Percentiles rank a stretch among this genome's conserved stretches.
phyloP scores from a whole-genome alignment of 73 alveolate species.

The Paramecium primaurelia region DNA sequence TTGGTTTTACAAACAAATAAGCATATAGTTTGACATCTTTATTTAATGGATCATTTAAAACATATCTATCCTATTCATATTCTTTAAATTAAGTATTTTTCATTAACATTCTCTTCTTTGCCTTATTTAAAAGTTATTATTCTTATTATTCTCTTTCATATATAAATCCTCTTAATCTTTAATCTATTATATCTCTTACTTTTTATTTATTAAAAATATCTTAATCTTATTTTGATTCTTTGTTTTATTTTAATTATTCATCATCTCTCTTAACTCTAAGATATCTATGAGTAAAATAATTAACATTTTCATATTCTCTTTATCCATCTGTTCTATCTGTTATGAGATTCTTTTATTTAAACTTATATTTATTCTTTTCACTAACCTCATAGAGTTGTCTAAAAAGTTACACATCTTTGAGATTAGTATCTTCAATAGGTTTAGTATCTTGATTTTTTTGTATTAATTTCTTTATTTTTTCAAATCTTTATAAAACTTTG shows the following conservation, averaged over 20 bases:
- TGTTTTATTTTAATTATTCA: not conserved
- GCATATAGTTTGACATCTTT: slow-evolving; percentile 29
- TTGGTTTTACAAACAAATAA: not conserved
- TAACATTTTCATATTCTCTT: not conserved
- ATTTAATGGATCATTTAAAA: not conserved
- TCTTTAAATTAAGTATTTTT: not conserved
- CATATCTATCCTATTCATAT: not conserved
- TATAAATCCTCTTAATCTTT: not conserved
- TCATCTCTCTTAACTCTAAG: not conserved
- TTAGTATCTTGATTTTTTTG: not conserved
- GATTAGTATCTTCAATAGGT: not conserved
- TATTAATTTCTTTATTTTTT: not conserved
- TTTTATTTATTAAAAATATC: not conserved
- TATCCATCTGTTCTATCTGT: slow-evolving; percentile 10
- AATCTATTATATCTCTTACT: not conserved
- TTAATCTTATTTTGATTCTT: not conserved
- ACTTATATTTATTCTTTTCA: not conserved
- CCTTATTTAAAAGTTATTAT: not conserved
- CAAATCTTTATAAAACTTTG: not conserved
- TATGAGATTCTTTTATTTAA: not conserved
- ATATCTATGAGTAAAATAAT: not conserved
- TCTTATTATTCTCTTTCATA: not conserved
- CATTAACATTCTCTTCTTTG: not conserved
- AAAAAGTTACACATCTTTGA: slow-evolving; percentile 5
- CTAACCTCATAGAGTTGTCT: not conserved